Conservation (phyloP, 106 monocot genomes). For the Ottelia alismoides region DNA sequence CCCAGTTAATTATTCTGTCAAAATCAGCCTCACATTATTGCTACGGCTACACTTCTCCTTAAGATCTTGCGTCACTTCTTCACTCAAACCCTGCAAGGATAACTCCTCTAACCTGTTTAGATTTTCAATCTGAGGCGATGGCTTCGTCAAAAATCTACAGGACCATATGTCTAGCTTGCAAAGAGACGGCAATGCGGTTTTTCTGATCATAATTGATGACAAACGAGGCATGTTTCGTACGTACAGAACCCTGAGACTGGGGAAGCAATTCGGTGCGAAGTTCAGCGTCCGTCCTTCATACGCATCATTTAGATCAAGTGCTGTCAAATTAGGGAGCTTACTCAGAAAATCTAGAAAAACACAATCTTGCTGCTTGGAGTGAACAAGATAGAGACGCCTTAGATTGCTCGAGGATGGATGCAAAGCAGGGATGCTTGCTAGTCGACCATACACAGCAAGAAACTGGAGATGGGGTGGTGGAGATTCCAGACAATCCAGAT, state of each 20-base stretch:
- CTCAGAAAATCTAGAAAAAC: neutral
- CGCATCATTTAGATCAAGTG: neutral
- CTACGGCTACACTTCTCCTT: no score
- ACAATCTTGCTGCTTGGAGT: neutral
- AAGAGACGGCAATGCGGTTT: neutral
- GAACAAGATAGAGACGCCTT: neutral
- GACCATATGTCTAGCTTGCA: neutral
- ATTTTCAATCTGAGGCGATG: neutral
- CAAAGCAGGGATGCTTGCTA: neutral
- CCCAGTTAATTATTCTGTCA: no score
- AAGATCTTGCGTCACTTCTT: no score
- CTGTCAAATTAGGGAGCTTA: neutral
- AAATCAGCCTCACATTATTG: no score
- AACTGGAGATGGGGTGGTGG: neutral
- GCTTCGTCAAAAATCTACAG: neutral
- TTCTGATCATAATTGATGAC: neutral
- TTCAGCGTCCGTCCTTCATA: neutral
- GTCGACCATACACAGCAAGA: neutral
- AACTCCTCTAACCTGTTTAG: neutral
- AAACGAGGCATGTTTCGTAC: neutral
- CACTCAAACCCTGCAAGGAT: no score
- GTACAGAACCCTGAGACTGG: neutral
- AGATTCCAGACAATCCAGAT: neutral
- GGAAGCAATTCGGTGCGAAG: neutral
- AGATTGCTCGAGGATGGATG: neutral